Base-by-base conservation (phyloP, 345 rosid genomes). In the Dipteronia sinensis region DNA sequence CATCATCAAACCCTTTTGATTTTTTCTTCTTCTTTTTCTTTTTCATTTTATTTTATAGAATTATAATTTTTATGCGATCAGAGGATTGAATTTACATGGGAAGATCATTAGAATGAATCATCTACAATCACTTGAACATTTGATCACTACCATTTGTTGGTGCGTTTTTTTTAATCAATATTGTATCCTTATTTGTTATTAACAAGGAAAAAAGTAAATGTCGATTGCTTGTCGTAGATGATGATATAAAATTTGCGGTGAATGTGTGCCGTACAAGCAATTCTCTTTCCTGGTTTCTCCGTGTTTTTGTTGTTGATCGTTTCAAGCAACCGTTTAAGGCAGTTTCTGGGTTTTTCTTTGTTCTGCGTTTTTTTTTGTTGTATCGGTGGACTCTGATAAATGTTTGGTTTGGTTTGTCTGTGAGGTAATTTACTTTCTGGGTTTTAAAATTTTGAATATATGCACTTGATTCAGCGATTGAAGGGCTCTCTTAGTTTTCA, bases 201-300 rank as follows among this genome's bases (percentile, higher is more conserved):
- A n/a, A 42, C 9, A 51, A 71, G 9, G 10, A 27, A 55, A 55
- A n/a, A 17, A 19, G 20, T 56, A 19, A 12, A 19, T 65, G 13
- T 17, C 29, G 59, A 68, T 79, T 76, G 82, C 86, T 87, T 83
- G 68, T 25, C 61, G 44, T 74, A 46, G 81, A 82, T 71, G 82
- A 75, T 78, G 47, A 80, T 17, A n/a, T 31, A 9, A 11, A 55
- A 75, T 20, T 56, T 78, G 72, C 17, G 80, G 79, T 75, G 85
- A 81, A 82, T 87, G 79, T 83, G 81, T 85, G 77, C 77, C 85
- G 80, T 85, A 84, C 67, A 87, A 87, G 88, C 82, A 78, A 74
- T 64, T 79, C 64, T 67, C 59, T 78, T 67, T 10, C 34, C 20
- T 3, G 58, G 63, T 69, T 46, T 70, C 59, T 67, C 25, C 29